These are phyloP conservation scores for Podila epicladia DNA, from an alignment of 192 early-diverging fungal species.

Conservation along the genomic window DNA sequence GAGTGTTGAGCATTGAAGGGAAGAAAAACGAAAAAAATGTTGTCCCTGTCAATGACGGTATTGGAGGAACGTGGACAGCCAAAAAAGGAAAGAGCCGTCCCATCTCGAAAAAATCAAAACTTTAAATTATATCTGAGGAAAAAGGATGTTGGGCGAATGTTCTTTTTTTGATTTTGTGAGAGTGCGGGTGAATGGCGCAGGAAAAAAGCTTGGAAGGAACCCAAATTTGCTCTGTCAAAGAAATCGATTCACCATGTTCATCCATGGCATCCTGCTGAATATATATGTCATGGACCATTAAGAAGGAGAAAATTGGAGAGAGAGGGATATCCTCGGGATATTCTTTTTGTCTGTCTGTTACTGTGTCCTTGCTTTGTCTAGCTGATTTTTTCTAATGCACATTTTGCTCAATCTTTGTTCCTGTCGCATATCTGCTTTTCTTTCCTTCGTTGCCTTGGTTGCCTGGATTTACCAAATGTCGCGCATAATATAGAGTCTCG, in stretches of 20 bases:
- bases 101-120: not conserved
- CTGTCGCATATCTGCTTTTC: not conserved
- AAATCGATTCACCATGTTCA: no score
- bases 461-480: no score
- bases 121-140: not conserved
- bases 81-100: not conserved
- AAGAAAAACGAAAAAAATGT: not conserved
- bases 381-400: no score
- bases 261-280: no score
- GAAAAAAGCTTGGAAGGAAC: not conserved
- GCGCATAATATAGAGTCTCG: not conserved
- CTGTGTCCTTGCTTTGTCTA: no score
- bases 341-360: no score
- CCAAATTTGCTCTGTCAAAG: no score
- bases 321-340: no score
- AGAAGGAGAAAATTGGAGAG: no score
- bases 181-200: not conserved
- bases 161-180: not conserved
- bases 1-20: not conserved
- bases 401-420: not conserved
- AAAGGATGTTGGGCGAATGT: not conserved
- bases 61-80: conserved; percentile 3
- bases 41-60: not conserved
- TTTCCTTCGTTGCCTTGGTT: no score
- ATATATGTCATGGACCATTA: no score